Conservation (phyloP, 1,284 basidiomycete species). For the Apiotrichum mycotoxinovorans region DNA sequence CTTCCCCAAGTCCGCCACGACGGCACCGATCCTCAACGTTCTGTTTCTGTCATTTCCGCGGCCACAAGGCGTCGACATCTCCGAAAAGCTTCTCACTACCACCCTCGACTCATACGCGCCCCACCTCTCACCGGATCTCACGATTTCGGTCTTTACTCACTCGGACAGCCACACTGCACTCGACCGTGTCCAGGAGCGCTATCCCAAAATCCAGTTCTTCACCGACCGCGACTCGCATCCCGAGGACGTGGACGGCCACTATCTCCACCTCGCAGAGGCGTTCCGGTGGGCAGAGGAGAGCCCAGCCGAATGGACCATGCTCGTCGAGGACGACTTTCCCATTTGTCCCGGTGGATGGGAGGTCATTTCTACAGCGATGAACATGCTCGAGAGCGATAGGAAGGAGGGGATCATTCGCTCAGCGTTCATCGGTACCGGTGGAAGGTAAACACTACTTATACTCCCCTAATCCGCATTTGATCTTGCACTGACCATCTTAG, state of each 20-base stretch:
- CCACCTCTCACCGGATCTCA: conserved; percentile 1
- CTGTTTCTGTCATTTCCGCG: conserved; percentile 18
- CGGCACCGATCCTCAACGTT: conserved; percentile 4
- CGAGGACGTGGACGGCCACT: conserved; percentile 10
- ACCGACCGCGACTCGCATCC: conserved; percentile 10
- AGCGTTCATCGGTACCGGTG: conserved; percentile 18
- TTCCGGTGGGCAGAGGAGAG: conserved; percentile 7
- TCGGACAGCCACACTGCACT: conserved; percentile 4
- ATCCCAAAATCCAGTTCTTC: conserved; percentile 5
- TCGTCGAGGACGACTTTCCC: conserved; percentile 22
- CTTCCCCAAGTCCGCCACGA: not conserved
- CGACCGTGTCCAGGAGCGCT: not conserved
- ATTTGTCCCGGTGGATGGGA: conserved; percentile 16
- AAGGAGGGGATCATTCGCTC: not conserved
- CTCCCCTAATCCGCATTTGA: too few relatives aligned
- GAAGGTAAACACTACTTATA: too few relatives aligned
- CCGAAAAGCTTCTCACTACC: not conserved
- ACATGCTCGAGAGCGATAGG: conserved; percentile 10
- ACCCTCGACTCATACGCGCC: conserved; percentile 9
- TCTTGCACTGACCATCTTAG: too few relatives aligned
- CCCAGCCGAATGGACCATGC: conserved; percentile 18
- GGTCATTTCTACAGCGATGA: conserved; percentile 13
- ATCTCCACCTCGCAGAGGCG: conserved; percentile 16
- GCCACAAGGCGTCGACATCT: not conserved
- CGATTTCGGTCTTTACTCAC: conserved; percentile 13